Evolutionary conservation across 164 flowering plant species (phyloP).

Genomic region (Warburgia ugandensis): DNA sequence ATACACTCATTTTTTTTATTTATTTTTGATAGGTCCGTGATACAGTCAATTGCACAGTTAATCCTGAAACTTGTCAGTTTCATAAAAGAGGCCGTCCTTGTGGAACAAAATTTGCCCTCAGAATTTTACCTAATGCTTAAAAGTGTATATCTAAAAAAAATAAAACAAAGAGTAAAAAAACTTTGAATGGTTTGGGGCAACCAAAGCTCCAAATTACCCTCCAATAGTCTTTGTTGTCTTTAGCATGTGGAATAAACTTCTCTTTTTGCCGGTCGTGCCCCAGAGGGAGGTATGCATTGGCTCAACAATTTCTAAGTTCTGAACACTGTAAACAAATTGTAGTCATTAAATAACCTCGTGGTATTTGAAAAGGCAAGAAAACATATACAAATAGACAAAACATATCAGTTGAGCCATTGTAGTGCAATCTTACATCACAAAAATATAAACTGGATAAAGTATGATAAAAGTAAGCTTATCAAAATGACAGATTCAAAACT

Average conservation of each 20-base stretch:
- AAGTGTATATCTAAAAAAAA: too few species aligned
- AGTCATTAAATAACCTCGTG: not conserved
- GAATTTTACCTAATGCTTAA: too few species aligned
- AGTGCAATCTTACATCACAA: not conserved
- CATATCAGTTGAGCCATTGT: not conserved
- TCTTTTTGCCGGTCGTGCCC: conserved; percentile 84
- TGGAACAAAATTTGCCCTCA: too few species aligned
- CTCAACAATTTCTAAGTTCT: conserved; percentile 92
- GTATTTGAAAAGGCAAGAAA: not conserved
- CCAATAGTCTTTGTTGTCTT: conserved; percentile 92
- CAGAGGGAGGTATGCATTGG: conserved; percentile 64
- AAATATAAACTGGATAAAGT: not conserved
- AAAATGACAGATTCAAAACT: not conserved
- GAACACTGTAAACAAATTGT: conserved; percentile 47
- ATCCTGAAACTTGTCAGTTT: too few species aligned
- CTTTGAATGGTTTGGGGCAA: conserved; percentile 1
- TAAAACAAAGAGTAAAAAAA: not conserved
- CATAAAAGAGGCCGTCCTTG: too few species aligned
- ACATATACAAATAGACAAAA: not conserved
- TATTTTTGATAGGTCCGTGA: too few species aligned
- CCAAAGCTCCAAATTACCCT: too few species aligned
- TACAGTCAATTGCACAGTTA: too few species aligned
- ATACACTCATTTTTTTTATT: too few species aligned
- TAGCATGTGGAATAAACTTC: conserved; percentile 87
- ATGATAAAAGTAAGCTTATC: not conserved